These are phyloP conservation scores for Malbranchea zuffiana DNA, from an alignment of 2,329 filamentous ascomycete species.

Conservation along the genomic window DNA sequence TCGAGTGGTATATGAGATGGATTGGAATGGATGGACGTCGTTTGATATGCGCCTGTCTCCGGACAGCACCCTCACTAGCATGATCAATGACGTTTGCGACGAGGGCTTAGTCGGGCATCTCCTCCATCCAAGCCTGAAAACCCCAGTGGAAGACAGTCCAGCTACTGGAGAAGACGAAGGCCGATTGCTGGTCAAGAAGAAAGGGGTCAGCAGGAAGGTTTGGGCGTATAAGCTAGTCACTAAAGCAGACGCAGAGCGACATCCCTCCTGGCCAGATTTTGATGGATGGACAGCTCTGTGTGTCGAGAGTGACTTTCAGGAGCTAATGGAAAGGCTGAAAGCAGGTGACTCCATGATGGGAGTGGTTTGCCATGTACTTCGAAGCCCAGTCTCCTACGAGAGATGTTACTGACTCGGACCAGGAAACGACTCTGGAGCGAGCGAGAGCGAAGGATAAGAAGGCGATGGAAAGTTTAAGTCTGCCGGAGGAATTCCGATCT, in stretches of 20 bases:
- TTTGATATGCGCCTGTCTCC: conserved; percentile 9
- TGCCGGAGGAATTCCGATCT: not conserved
- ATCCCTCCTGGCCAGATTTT: not conserved
- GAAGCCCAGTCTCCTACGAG: not conserved
- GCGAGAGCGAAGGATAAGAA: not conserved
- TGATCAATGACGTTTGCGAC: too few relatives aligned
- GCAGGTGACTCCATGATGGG: conserved; percentile 5
- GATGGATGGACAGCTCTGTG: conserved; percentile 9
- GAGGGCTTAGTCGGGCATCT: too few relatives aligned
- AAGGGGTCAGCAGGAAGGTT: not conserved
- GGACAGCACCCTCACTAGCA: conserved; percentile 8
- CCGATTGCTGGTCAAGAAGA: not conserved
- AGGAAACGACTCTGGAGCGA: conserved; percentile 2
- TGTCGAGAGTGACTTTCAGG: conserved; percentile 8
- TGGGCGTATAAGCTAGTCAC: conserved; percentile 11
- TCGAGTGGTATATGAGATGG: conserved; percentile 10
- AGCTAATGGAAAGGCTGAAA: conserved; percentile 7
- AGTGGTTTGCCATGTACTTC: conserved; percentile 13
- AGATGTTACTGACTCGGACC: too few relatives aligned
- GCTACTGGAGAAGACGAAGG: not conserved
- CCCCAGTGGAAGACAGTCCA: not conserved
- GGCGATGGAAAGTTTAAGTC: not conserved
- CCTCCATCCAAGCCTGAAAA: not conserved
- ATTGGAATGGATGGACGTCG: conserved; percentile 1
- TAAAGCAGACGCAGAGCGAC: not conserved